Conservation (phyloP, 495 filamentous ascomycete species). For the Aspergillus saccharolyticus region DNA sequence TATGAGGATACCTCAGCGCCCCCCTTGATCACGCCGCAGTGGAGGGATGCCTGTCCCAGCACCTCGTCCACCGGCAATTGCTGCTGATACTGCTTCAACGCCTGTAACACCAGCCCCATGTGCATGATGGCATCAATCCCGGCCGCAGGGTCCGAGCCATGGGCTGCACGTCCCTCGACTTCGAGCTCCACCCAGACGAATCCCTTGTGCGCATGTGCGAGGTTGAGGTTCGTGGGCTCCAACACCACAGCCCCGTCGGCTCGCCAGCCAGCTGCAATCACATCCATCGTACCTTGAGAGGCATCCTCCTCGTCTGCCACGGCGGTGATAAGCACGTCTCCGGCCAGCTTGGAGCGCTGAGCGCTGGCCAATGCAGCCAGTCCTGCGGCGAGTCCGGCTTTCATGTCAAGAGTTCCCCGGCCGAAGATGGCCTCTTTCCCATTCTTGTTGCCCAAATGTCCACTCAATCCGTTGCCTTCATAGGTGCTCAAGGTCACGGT, state of each 20-base stretch:
- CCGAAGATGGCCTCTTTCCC: slow-evolving; percentile 36
- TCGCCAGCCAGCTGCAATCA: slow-evolving; percentile 43
- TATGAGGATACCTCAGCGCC: slow-evolving; percentile 47
- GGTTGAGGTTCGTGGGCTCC: slow-evolving; percentile 34
- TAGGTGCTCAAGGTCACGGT: slow-evolving; percentile 43
- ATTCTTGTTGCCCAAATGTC: slow-evolving; percentile 25
- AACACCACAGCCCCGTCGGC: slow-evolving; percentile 41
- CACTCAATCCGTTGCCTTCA: slow-evolving; percentile 37
- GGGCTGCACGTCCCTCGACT: slow-evolving; percentile 41
- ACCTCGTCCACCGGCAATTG: slow-evolving; percentile 29
- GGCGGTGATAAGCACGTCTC: slow-evolving; percentile 43
- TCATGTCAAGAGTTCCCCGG: slow-evolving; percentile 45
- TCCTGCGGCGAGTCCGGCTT: slow-evolving; percentile 40
- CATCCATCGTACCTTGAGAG: slow-evolving; percentile 40
- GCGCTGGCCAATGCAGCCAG: slow-evolving; percentile 30
- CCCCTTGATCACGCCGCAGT: slow-evolving; percentile 42
- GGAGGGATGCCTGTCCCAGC: slow-evolving; percentile 33
- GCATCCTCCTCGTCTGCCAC: slow-evolving; percentile 47
- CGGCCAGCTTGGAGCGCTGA: slow-evolving; percentile 21
- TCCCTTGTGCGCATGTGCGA: slow-evolving; percentile 42
- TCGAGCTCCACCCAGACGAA: slow-evolving; percentile 46
- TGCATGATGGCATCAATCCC: slow-evolving; percentile 42
- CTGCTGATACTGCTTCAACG: slow-evolving; percentile 34
- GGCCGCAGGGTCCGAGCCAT: slow-evolving; percentile 37
- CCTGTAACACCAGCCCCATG: slow-evolving; percentile 39